Evolutionary conservation across 306 rosid species (phyloP), one percentile per base, ranked within the genome.

Genomic region (Lotus japonicus): DNA sequence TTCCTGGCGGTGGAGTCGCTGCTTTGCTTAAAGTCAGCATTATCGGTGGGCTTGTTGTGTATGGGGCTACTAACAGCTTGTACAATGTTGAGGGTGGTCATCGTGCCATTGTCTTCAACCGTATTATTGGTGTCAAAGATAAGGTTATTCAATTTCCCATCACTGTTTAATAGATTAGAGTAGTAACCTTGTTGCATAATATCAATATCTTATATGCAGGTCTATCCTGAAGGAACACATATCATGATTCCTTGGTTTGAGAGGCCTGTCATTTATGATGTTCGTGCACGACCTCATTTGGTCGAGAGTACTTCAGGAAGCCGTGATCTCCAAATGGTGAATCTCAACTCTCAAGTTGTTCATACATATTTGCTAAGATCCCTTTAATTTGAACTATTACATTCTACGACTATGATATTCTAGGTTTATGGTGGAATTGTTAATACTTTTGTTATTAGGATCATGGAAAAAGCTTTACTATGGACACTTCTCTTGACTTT

Each of bases 241-340:
- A 14, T 66, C 18, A 62, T 73, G 79, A 62, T 79, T 42, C 79
- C 79, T 0, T 79, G 79, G 83, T 79, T 79, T 23, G 83, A 79
- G 76, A 73, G 83, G 64, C 83, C 79, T 26, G 79, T 73, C 52
- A 73, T 79, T 58, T 68, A 73, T 62, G 79, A 79, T 46, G 83
- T 79, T 21, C 76, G 79, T 52, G 72, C 83, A 54, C 68, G 76
- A 5, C 83, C 83, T 45, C 79, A 79, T 55, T 60, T 79, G 54
- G 79, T 73, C 5, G 79, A 79, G 72, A 73, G 83, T 71, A 79
- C 83, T 11, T 79, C 79, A 1, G 83, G 83, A 59, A 79, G 83
- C 23, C 83, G 79, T 23, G 83, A 73, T 73, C 83, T 70, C 31
- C 80, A 73, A 43, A 73, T 74, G 80, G 73, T 75, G 13, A 28